Base-by-base conservation (phyloP, 2,329 filamentous ascomycete genomes). In the Xylaria sp. region DNA sequence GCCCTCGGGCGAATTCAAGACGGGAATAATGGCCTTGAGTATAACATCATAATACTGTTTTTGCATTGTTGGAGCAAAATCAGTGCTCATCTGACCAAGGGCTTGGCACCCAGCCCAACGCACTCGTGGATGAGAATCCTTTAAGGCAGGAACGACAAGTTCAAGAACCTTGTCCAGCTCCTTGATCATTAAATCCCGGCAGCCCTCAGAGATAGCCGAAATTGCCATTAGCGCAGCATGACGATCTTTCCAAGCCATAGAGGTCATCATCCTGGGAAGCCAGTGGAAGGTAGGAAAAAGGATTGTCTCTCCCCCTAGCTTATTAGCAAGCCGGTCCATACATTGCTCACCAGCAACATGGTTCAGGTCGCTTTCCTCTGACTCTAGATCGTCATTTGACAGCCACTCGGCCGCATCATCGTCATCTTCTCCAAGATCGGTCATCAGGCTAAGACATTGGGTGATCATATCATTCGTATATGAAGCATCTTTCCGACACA, bases 31-130 rank as follows among this genome's bases (percentile, higher is more conserved):
- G 73, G 93, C 93, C 74, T 91, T 93, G 60, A 99, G 87, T 18
- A 99, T 93, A 53, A 91, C 86, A 72, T 93, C 89, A 80, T 97
- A 96, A 81, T 97, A 97, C 76, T 97, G 96, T 74, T 93, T 92
- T 81, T 99, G 96, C 95, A 99, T 98, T 12, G 92, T 97, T 13
- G 94, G 94, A 13, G 97, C 95, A 80, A 99, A 99, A 78, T 99
- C 96, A 37, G 96, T 99, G 83, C 95, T 98, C 96, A 99, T 99
- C 81, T 99, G 96, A 32, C 96, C 96, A n/a, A 99, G 87, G 50
- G 96, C 96, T 78, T 99, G 98, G 84, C 96, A 99, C 40, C 94
- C 96, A 61, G 96, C 96, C 91, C 97, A 99, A 76, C 95, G 91
- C 64, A 99, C 96, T 78, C 96, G 93, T 48, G 96, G 93, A 78